Percentiles rank a stretch among this genome's conserved stretches.
phyloP scores from a whole-genome alignment of 805 yeast genomes.

The Lachancea lanzarotensis region DNA sequence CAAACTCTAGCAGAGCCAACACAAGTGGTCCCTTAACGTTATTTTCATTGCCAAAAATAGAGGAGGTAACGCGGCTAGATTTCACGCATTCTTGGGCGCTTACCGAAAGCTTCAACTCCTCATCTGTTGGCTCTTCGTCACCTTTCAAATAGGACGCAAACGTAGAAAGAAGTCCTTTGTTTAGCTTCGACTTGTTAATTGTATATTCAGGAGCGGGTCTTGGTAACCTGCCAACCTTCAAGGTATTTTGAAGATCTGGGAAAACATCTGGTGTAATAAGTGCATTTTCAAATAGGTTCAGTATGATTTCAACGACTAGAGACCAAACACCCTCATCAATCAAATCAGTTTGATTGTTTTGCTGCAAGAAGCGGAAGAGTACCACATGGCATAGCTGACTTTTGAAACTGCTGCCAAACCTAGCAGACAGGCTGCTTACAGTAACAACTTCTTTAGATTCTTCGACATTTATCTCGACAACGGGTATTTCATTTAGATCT shows the following conservation, averaged over 20 bases:
- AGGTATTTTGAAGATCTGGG: slow-evolving; percentile 53
- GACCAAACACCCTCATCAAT: slow-evolving; percentile 47
- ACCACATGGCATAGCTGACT: slow-evolving; percentile 88
- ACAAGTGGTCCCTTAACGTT: slow-evolving; percentile 31
- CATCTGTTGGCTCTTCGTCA: slow-evolving; percentile 92
- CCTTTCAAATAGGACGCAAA: slow-evolving; percentile 90
- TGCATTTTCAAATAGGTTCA: slow-evolving; percentile 65
- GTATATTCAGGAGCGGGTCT: slow-evolving; percentile 61
- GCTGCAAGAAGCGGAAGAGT: slow-evolving; percentile 66
- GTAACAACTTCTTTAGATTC: slow-evolving; percentile 51
- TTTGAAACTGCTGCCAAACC: slow-evolving; percentile 84
- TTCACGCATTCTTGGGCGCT: slow-evolving; percentile 78
- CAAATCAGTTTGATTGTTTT: slow-evolving; percentile 43
- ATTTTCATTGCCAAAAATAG: slow-evolving; percentile 45
- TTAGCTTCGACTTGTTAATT: slow-evolving; percentile 55
- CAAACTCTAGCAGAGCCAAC: slow-evolving; percentile 29
- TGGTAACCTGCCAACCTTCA: slow-evolving; percentile 48
- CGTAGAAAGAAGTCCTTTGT: slow-evolving; percentile 81
- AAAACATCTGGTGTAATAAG: slow-evolving; percentile 61
- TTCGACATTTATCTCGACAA: slow-evolving; percentile 41
- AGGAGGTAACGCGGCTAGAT: slow-evolving; percentile 52
- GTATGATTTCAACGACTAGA: slow-evolving; percentile 49
- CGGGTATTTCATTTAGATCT: slow-evolving; percentile 33
- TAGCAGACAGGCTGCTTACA: slow-evolving; percentile 74
- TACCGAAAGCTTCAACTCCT: slow-evolving; percentile 79